Evolutionary conservation across 1,284 basidiomycete genomes (phyloP), one percentile per base, ranked within the genome.

Genomic region (Fomitopsis palustris): DNA sequence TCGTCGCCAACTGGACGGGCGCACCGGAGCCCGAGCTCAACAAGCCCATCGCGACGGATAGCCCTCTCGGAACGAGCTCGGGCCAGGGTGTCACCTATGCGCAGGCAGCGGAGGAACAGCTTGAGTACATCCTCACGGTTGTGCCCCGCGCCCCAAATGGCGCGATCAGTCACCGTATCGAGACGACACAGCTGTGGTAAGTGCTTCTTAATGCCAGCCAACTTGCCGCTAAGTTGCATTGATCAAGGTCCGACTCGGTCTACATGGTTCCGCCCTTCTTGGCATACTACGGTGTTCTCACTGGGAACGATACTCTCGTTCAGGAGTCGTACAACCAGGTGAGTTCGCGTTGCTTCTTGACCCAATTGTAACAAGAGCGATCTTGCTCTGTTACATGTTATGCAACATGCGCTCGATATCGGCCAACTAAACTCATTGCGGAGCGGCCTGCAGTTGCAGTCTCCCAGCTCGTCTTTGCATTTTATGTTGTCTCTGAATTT

Each of bases 231-330:
- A 43, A 27, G 33, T 7, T 47, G 37, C 51, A n/a, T n/a, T 61
- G 39, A 56, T 51, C 6, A 59, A 90, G 88, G 88, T 83, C 83
- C 47, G 90, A 92, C 70, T 92, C 79, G 58, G 80, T 92, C 7
- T 94, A 91, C 74, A 94, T 96, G 93, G 90, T 91, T 0, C 95
- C 95, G 0, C 95, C 95, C 0, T 97, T 96, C 74, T 74, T 98
- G 9, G 93, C 95, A 0, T 95, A 91, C 74, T 96, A 94, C 70
- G 96, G 92, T 31, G 85, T 87, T 35, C 66, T 85, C 27, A 85
- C 84, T 0, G 69, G 76, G 31, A 95, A 96, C 73, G 72, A 81
- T 42, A 83, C 85, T 1, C 77, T 95, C 25, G 69, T 96, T 9
- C 71, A 76, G 35, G 81, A 85, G 56, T 88, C 93, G 0, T 91